Evolutionary conservation across 805 yeast genomes (phyloP), one percentile per base, ranked within the genome.

Genomic region (Myxozyma neotropica): DNA sequence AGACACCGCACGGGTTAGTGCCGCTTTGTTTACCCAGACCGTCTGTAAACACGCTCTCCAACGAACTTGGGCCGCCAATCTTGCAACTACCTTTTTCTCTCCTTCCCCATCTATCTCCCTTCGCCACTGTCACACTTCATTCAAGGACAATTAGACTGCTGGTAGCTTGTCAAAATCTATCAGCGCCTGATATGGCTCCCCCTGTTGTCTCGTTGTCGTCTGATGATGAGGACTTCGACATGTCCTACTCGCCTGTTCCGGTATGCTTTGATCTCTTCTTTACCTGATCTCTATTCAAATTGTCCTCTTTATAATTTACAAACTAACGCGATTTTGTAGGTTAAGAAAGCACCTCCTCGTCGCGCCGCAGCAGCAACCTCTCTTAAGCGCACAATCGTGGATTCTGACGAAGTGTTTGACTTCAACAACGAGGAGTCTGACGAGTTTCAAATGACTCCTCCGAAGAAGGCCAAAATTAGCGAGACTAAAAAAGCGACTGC

Each of bases 281-380:
- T 2, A 23, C 15, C 3, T 33, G 26, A 17, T 19, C 27, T 29
- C 21, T 3, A 8, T 17, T 24, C 21, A 31, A 5, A 15, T 17
- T 15, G 17, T 4, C 21, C 21, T n/a, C 5, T 38, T 35, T 38
- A 10, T 4, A 23, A 8, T 17, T 44, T 12, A 19, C 21, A 23
- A 24, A 27, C 49, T 53, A 15, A 48, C 27, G 27, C 17, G 26
- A 12, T 5, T 3, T 5, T 26, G 2, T 24, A 58, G 59, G 45
- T 50, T 5, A 61, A 54, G 45, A 54, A 56, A 43, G 40, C 59
- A 1, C 47, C 61, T 15, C 55, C 55, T 7, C 53, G 63, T 17
- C 61, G 61, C 12, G 64, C 60, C 8, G 57, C 61, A 13, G 64
- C 56, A 1, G 64, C 56, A 7, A 61, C 63, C 4, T 55, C 65